These are phyloP conservation scores for Citrus cavaleriei DNA, from an alignment of 345 rosid genomes.

Conservation along the genomic window DNA sequence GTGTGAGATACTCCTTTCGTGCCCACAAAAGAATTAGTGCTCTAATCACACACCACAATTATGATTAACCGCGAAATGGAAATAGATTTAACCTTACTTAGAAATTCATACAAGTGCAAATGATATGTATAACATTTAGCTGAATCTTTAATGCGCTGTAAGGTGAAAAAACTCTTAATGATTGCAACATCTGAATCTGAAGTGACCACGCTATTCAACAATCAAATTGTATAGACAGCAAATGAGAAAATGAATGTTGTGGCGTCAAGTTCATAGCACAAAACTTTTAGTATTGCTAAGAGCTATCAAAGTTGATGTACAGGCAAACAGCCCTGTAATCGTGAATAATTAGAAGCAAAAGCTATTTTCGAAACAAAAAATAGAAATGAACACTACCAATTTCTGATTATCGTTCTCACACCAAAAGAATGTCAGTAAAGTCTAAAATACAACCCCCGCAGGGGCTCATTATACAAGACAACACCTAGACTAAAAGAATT, in stretches of 20 bases:
- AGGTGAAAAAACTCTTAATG: background rate
- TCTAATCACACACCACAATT: no score
- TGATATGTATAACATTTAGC: no score
- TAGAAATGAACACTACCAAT: background rate
- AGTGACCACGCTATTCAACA: background rate
- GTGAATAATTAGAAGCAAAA: background rate
- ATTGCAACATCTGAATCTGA: background rate
- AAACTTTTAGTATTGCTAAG: background rate
- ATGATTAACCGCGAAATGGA: no score
- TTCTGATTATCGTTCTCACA: background rate
- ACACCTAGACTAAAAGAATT: background rate
- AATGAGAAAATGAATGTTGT: background rate
- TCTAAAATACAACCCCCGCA: background rate
- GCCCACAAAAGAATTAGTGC: no score
- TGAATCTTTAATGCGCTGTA: no score
- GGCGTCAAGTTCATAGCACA: background rate
- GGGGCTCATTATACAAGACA: background rate
- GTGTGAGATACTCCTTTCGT: no score
- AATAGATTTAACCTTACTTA: no score
- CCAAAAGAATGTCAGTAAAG: constrained; percentile 1
- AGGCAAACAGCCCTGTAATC: background rate
- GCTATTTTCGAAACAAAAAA: background rate
- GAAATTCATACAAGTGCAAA: no score
- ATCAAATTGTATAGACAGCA: background rate
- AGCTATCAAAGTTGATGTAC: background rate